Evolutionary conservation across 2,329 filamentous ascomycete species (phyloP), one percentile per base, ranked within the genome.

Genomic region (Fusarium sp.): DNA sequence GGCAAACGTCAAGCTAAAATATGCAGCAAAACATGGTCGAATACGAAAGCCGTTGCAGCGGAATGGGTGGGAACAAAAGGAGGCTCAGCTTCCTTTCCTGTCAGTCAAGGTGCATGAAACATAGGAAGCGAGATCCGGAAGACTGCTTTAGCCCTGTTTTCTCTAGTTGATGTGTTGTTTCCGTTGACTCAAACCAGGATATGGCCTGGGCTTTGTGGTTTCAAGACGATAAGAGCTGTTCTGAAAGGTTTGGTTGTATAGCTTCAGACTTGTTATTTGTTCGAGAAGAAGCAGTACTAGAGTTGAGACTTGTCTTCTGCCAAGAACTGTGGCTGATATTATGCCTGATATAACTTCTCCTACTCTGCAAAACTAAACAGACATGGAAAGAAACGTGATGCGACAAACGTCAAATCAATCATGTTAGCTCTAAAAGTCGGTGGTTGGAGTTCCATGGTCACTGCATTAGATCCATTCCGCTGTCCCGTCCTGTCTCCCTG

Each of bases 31-130:
- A 38, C 17, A 46, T 33, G 52, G 30, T 52, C 40, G 52, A 61
- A 73, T 73, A 73, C 70, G 70, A 73, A 73, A 53, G 55, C 27
- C 12, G 56, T 56, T 71, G 70, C 70, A 73, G 70, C 40, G 42
- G 27, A 61, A 57, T 64, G 48, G 67, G 55, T 60, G 70, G 66
- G 70, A 73, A 61, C 52, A 40, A 60, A 70, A 45, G 50, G 23
- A 67, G 50, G 63, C 63, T 70, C 70, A 48, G 70, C 55, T 58
- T 33, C 38, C 35, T 37, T 32, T 33, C 40, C 33, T 27, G 41
- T 61, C 52, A 48, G 41, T 40, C 41, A 57, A 41, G 41, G 15
- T 38, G 45, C 45, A 62, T 58, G 63, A 71, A 71, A 68, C 59
- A 45, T 46, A 33, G 60, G 65, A 69, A 46, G 57, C 27, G 37